These are phyloP conservation scores for Tanacetum coccineum DNA, from an alignment of 129 eudicot genomes.

Conservation along the genomic window DNA sequence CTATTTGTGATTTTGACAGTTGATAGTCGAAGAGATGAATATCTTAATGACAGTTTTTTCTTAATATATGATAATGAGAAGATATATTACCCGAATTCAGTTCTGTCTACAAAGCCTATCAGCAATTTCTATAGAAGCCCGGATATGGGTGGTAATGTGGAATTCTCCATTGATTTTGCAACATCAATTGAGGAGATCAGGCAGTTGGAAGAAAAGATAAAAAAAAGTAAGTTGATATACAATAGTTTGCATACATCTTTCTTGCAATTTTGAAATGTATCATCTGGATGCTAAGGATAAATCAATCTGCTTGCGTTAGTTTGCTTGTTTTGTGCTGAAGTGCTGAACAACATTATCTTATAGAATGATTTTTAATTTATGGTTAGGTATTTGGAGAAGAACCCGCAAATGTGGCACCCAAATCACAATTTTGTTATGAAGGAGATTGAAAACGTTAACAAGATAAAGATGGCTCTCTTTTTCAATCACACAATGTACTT, in stretches of 20 bases:
- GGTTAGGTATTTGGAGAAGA: constrained; percentile 73
- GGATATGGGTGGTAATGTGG: constrained; percentile 71
- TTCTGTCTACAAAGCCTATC: constrained; percentile 75
- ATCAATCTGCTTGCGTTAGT: neutral
- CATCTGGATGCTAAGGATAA: too few species aligned
- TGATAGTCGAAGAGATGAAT: too few species aligned
- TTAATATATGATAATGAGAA: constrained; percentile 72
- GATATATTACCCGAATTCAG: constrained; percentile 73
- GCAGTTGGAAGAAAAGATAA: constrained; percentile 58
- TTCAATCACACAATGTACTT: too few species aligned
- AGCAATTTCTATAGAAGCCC: constrained; percentile 93
- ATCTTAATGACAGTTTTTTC: constrained; percentile 74
- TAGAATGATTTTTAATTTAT: neutral
- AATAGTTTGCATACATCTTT: constrained; percentile 8
- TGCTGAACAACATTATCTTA: neutral
- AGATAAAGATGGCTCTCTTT: too few species aligned
- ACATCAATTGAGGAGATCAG: constrained; percentile 73
- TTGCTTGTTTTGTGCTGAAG: too few species aligned
- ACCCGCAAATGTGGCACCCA: too few species aligned
- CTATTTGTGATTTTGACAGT: constrained; percentile 35
- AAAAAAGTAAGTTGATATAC: constrained; percentile 47
- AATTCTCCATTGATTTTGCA: constrained; percentile 70
- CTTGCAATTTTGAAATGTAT: neutral
- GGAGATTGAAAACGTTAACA: too few species aligned
- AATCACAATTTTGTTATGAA: too few species aligned